phyloP scores from a whole-genome alignment of 1,139 yeast genomes.

The Lodderomyces pseudojiufengensis region DNA sequence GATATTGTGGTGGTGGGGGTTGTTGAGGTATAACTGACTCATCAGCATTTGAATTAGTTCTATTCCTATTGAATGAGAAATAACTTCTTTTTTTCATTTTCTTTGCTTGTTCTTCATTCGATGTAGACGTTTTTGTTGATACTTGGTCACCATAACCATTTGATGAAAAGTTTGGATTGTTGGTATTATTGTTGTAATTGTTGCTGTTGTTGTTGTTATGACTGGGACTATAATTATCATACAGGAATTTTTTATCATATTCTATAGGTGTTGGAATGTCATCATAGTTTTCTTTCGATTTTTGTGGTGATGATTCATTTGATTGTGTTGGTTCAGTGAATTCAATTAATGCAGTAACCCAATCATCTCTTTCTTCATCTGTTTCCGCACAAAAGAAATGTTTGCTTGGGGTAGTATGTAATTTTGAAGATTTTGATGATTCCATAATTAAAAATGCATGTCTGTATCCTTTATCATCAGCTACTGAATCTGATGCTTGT shows the following conservation, averaged over 20 bases:
- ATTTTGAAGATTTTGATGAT: constrained; percentile 49
- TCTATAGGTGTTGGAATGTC: constrained; percentile 13
- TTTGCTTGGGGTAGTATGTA: constrained; percentile 50
- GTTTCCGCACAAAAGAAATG: constrained; percentile 83
- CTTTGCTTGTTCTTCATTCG: constrained; percentile 7
- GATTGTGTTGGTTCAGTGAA: constrained; percentile 20
- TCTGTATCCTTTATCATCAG: constrained; percentile 68
- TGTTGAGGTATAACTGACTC: background rate
- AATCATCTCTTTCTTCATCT: constrained; percentile 71
- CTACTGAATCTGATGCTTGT: constrained; percentile 55
- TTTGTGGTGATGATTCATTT: constrained; percentile 12
- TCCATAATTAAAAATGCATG: constrained; percentile 78
- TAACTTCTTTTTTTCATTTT: constrained; percentile 50
- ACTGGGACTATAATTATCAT: constrained; percentile 3
- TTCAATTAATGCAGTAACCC: constrained; percentile 65
- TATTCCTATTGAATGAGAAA: constrained; percentile 57
- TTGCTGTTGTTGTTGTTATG: constrained; percentile 4
- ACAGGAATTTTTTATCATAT: constrained; percentile 15
- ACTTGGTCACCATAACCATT: constrained; percentile 9
- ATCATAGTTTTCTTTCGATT: constrained; percentile 10
- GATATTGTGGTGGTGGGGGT: background rate
- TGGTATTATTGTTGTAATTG: constrained; percentile 11
- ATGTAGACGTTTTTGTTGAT: constrained; percentile 12
- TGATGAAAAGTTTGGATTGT: constrained; percentile 1
- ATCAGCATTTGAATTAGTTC: constrained; percentile 7